Conservation (phyloP, 2,329 filamentous ascomycete genomes). For the Trichoderma atroviride region DNA sequence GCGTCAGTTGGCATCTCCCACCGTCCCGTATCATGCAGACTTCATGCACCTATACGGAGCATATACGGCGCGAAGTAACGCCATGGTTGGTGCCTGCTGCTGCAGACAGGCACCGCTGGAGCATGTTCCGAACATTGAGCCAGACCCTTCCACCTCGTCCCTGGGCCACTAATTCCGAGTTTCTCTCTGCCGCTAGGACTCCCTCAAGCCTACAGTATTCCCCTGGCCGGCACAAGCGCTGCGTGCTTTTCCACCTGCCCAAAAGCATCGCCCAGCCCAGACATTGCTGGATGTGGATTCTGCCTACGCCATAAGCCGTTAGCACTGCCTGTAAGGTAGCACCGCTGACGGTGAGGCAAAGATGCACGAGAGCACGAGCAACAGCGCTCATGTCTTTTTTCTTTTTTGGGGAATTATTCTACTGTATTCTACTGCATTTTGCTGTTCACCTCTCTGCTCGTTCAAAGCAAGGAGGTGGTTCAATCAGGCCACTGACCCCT, state of each 20-base stretch:
- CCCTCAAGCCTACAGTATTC: background rate
- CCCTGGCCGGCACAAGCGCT: background rate
- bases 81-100: slow-evolving; percentile 5
- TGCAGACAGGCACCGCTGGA: background rate
- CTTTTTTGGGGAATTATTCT: background rate
- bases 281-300: background rate
- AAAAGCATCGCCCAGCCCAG: background rate
- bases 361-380: background rate
- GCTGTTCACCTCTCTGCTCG: background rate
- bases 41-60: background rate
- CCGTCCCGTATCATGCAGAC: background rate
- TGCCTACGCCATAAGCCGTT: slow-evolving; percentile 17
- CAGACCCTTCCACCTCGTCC: background rate
- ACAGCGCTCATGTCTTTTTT: background rate
- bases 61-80: slow-evolving; percentile 4
- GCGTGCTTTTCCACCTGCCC: slow-evolving; percentile 5
- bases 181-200: background rate
- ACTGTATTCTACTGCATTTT: background rate
- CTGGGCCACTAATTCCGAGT: background rate
- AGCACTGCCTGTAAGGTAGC: slow-evolving; percentile 19
- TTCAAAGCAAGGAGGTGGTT: background rate
- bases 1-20: slow-evolving; percentile 8
- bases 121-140: background rate
- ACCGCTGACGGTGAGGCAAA: slow-evolving; percentile 14
- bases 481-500: background rate